Evolutionary conservation across 169 alveolate species (phyloP), one percentile per base, ranked within the genome.

Genomic region (Plasmodium ovale): DNA sequence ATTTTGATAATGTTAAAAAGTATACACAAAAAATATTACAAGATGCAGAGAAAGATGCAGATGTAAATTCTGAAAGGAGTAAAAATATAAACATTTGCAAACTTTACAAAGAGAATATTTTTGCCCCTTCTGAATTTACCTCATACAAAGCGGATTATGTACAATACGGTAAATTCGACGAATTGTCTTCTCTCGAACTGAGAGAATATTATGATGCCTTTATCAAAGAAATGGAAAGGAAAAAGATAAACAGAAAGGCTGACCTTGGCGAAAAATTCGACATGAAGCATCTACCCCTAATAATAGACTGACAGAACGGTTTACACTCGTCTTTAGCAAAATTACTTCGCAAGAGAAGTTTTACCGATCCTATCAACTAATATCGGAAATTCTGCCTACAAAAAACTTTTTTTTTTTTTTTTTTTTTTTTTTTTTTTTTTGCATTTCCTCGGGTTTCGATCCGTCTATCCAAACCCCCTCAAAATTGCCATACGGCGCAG

Each of bases 1-100:
- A 87, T 6, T 60, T 93, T 65, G 92, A 88, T 31, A 49, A 72
- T 72, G 68, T 92, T 25, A 74, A 91, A 56, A 59, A 51, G 25
- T 88, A 88, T 68, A 93, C 54, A 7, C 73, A 31, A 91, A n/a
- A 27, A n/a, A 49, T 56, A 12, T 5, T 72, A 16, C 2, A 39
- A 68, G 59, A 64, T 27, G 79, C 87, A 27, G 67, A 68, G 35
- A 7, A 16, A 16, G 73, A 65, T 67, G 82, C 84, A 6, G 74
- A 68, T 19, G 25, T 37, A 14, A 64, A 73, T 35, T 0, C 7
- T 21, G 39, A 77, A 42, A 68, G 64, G 29, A 58, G 88, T 37
- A 37, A 72, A 72, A 25, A 42, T 44, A 31, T 53, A 37, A 16
- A 72, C 29, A 33, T 54, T 49, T n/a, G 70, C 3, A 29, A 44